Evolutionary conservation across 1,284 basidiomycete species (phyloP), one percentile per base, ranked within the genome.

Genomic region (Mycosarcoma maydis): DNA sequence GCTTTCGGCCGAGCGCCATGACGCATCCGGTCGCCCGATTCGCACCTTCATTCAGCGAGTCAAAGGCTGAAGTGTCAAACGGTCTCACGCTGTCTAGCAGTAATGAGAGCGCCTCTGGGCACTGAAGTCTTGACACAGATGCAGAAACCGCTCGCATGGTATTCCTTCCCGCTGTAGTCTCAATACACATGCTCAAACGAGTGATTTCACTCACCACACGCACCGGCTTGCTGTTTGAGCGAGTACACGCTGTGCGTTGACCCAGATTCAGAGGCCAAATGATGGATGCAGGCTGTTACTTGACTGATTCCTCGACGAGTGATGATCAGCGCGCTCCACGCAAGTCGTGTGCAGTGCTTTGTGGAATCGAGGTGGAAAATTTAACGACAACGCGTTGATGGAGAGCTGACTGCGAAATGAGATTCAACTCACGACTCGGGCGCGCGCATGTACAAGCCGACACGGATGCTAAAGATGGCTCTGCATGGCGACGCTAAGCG

Each of bases 401-500:
- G n/a, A n/a, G n/a, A n/a, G n/a, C n/a, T n/a, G n/a, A n/a, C n/a
- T n/a, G n/a, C n/a, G n/a, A n/a, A n/a, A n/a, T n/a, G n/a, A n/a
- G n/a, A n/a, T n/a, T n/a, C n/a, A n/a, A n/a, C n/a, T n/a, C n/a
- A 14, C 4, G 29, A 30, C 29, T 14, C 29, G 9, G 29, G 9
- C 29, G 29, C 14, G 10, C 17, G 33, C 19, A 24, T 27, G 33
- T 26, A 36, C 24, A 44, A 6, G 34, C 19, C 17, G 23, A 16
- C 10, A 30, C 10, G 9, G 10, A 9, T 4, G 33, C 2, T 20
- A 37, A 36, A 34, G 14, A 17, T 32, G 41, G 37, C 48, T 47
- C 26, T 40, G 48, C 48, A 26, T 58, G 55, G 55, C 55, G 55
- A 57, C 47, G 41, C 43, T 29, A n/a, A n/a, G n/a, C n/a, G n/a